Evolutionary conservation across 495 filamentous ascomycete genomes (phyloP).

Genomic region (Aspergillus affinis): DNA sequence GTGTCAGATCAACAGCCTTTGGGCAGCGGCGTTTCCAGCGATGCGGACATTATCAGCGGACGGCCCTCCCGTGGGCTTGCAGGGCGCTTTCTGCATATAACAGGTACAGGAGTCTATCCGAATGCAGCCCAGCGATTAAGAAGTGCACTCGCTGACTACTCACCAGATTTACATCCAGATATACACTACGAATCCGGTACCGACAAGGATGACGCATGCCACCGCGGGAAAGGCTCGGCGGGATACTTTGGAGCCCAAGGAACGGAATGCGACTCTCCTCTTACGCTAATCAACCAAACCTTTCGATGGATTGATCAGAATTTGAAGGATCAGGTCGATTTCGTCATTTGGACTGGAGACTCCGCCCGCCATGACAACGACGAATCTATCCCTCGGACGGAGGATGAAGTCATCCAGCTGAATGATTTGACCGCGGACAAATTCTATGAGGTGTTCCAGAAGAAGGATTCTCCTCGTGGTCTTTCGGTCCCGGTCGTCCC

Average conservation of each 20-base stretch:
- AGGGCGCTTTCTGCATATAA: conserved; percentile 91
- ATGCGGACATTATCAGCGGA: background rate
- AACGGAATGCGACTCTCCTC: conserved; percentile 83
- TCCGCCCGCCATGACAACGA: conserved; percentile 95
- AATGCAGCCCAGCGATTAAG: background rate
- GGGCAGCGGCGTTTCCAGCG: background rate
- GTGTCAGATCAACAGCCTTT: conserved; percentile 19
- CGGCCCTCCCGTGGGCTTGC: conserved; percentile 22
- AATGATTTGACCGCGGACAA: conserved; percentile 75
- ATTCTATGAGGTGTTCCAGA: conserved; percentile 70
- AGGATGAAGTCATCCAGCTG: conserved; percentile 67
- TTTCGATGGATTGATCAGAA: conserved; percentile 90
- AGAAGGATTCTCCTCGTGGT: conserved; percentile 47
- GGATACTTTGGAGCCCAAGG: conserved; percentile 82
- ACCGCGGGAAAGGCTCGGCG: conserved; percentile 72
- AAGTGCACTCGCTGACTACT: conserved; percentile 4
- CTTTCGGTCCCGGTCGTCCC: conserved; percentile 80
- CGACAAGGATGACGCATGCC: conserved; percentile 69
- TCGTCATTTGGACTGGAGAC: conserved; percentile 97
- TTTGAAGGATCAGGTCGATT: conserved; percentile 82
- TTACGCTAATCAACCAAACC: conserved; percentile 79
- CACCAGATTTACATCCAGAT: conserved; percentile 85
- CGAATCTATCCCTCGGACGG: conserved; percentile 72
- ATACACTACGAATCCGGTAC: conserved; percentile 74
- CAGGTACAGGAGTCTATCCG: conserved; percentile 58